Base-by-base conservation (phyloP, 78 protist genomes). In the Pelomyxa schiedti region DNA sequence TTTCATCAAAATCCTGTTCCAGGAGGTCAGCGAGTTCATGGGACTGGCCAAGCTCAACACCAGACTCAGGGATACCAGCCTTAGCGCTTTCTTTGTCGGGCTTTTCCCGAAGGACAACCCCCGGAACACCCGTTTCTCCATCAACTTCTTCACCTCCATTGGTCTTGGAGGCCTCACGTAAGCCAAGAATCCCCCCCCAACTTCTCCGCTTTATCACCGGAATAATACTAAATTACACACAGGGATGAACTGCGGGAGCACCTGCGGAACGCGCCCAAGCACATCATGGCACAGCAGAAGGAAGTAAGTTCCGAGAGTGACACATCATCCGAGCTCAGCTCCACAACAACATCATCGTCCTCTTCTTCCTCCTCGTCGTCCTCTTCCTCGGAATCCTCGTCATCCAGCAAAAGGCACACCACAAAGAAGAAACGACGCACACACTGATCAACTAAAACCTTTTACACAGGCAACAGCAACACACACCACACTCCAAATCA, bases 111-210 rank as follows among this genome's bases (percentile, higher is more conserved):
- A 37, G 63, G 97, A 94, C 84, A 68, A 82, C 70, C 92, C 95
- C 6, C 73, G 76, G 66, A 81, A 94, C 78, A 91, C 93, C 39
- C 87, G 98, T 39, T 94, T 92, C 39, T 86, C 97, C 24, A 95
- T 95, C 94, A 95, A 95, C 81, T 97, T 93, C 79, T 95, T 90
- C 81, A 93, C 95, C 0, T 78, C 92, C 5, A 94, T 96, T 52
- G 94, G 89, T 24, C 79, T 94, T 22, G 97, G 97, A 39, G 93
- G 89, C 47, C 77, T 95, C 42, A 90, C 96, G 75, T 77, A 28
- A 38, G 75, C 70, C 1, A 26, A 43, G 47, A 8, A 26, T 30
- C 69, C 66, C 29, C 5, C 8, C 66, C 58, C 58, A 16, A n/a
- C 8, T 35, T 7, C 32, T 36, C 8, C 69, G 8, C 8, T 7